Conservation (phyloP, 2,329 filamentous ascomycete species). For the Ophiostoma tasmaniense region DNA sequence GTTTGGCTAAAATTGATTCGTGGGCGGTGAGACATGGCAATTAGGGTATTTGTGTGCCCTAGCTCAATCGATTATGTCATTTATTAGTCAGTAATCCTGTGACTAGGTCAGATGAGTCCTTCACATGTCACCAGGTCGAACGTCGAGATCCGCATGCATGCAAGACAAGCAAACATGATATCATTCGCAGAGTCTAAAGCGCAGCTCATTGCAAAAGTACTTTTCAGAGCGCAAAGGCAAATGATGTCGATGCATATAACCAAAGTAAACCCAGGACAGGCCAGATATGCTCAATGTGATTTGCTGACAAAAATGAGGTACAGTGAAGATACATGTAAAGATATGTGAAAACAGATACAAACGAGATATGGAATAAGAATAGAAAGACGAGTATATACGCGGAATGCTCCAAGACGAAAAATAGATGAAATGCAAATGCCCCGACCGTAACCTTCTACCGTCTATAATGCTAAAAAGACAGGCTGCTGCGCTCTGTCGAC, state of each 20-base stretch:
- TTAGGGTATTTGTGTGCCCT: slow-evolving; percentile 31
- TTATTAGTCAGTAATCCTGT: neutral
- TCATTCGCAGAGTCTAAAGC: neutral
- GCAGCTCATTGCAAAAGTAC: too few species aligned
- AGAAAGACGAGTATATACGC: neutral
- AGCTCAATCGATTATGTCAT: neutral
- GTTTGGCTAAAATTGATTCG: slow-evolving; percentile 22
- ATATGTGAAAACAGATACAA: too few species aligned
- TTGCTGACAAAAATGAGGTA: neutral
- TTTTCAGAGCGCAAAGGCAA: too few species aligned
- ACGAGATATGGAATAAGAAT: neutral
- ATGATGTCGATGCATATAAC: neutral
- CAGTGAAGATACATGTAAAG: neutral
- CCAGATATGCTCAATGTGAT: neutral
- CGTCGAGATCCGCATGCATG: neutral
- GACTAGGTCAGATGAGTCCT: neutral
- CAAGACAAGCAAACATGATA: neutral
- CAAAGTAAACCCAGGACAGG: neutral
- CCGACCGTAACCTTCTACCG: neutral
- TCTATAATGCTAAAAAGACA: slow-evolving; percentile 4
- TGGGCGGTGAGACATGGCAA: slow-evolving; percentile 38
- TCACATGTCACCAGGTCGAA: neutral
- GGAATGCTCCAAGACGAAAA: neutral
- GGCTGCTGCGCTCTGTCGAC: neutral
- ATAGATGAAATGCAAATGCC: neutral